Evolutionary conservation across 306 rosid genomes (phyloP).

Genomic region (Geum urbanum): DNA sequence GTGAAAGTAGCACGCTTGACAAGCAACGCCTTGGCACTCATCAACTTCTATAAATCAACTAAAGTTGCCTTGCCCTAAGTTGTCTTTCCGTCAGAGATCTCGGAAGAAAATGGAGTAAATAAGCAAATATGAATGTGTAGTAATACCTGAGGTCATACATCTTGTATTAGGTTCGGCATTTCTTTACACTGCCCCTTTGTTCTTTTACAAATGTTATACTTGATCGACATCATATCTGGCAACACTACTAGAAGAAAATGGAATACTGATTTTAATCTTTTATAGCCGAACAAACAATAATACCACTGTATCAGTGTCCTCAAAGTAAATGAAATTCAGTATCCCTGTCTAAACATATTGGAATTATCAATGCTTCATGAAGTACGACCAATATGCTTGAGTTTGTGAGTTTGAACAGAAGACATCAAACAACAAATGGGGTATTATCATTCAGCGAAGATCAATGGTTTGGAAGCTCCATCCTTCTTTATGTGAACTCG

Average conservation of each 20-base stretch:
- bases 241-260: no score
- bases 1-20: slow-evolving; percentile 32
- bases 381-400: not conserved
- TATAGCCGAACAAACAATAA: not conserved
- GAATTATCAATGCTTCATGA: not conserved
- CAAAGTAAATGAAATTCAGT: not conserved
- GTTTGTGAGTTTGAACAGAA: not conserved
- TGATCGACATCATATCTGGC: no score
- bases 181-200: no score
- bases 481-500: slow-evolving; percentile 27
- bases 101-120: no score
- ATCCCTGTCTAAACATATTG: not conserved
- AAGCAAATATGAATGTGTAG: no score
- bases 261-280: no score
- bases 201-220: no score
- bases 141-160: no score
- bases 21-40: slow-evolving; percentile 37
- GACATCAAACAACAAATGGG: not conserved
- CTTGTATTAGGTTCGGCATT: no score
- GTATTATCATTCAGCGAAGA: slow-evolving; percentile 3
- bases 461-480: slow-evolving; percentile 24
- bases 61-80: not conserved
- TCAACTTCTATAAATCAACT: slow-evolving; percentile 27
- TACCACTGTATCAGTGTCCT: not conserved
- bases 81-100: no score